Percentiles rank a stretch among this genome's conserved stretches.
Evolutionary conservation across 257 asterid genomes (phyloP).

Genomic region (Oldenlandia corymbosa): DNA sequence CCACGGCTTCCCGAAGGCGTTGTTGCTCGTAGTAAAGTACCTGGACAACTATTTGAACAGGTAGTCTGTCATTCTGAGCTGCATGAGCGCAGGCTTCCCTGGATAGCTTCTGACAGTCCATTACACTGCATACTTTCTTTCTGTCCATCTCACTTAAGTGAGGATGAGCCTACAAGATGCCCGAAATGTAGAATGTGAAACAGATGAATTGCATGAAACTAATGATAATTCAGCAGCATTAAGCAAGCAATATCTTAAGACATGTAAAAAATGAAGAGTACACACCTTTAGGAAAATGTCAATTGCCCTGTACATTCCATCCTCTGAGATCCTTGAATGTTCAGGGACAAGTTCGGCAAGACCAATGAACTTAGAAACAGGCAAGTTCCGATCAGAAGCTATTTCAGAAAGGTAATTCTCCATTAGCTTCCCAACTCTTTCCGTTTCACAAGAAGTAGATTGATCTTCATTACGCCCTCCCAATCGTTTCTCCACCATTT

Average conservation of each 20-base stretch:
- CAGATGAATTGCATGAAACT: neutral
- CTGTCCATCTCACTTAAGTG: conserved; percentile 68
- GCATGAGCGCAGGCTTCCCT: conserved; percentile 88
- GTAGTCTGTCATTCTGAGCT: conserved; percentile 81
- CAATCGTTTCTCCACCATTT: conserved; percentile 34
- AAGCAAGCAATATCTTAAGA: too few species aligned
- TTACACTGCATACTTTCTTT: conserved; percentile 72
- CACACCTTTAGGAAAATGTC: conserved; percentile 84
- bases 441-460: conserved; percentile 32
- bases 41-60: conserved; percentile 79
- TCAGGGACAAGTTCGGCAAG: conserved; percentile 70
- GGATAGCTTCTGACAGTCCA: conserved; percentile 91
- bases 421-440: conserved; percentile 55
- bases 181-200: neutral
- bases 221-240: too few species aligned
- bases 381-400: conserved; percentile 57
- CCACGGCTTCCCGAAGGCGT: conserved; percentile 63
- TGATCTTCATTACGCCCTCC: conserved; percentile 35
- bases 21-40: conserved; percentile 90
- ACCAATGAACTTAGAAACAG: conserved; percentile 46
- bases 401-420: conserved; percentile 67
- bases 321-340: conserved; percentile 59
- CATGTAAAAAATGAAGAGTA: neutral
- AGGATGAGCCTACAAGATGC: conserved; percentile 70
- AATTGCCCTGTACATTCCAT: conserved; percentile 78